These are phyloP conservation scores for Aegilops speltoides DNA, from an alignment of 176 grass and related monocot species.

Conservation along the genomic window DNA sequence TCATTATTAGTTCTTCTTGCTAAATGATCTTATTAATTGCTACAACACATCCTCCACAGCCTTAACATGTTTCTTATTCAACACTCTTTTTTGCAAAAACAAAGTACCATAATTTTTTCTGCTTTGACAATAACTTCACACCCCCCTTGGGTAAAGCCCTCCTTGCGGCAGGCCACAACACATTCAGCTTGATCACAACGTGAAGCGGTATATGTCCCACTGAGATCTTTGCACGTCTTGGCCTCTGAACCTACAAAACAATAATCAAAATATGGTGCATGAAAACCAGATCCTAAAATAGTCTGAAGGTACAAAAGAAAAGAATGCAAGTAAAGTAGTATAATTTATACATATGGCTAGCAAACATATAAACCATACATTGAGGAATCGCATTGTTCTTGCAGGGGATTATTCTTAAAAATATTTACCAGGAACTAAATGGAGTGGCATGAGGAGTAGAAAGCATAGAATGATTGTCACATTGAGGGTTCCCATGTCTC, in stretches of 20 bases:
- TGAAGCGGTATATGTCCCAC: not conserved
- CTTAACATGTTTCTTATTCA: not conserved
- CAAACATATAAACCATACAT: too few species aligned
- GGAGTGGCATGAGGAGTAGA: too few species aligned
- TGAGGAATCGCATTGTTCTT: too few species aligned
- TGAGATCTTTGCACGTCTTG: not conserved
- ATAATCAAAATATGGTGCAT: not conserved
- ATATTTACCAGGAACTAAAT: too few species aligned
- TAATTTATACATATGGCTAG: too few species aligned
- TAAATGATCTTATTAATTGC: not conserved
- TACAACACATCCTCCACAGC: not conserved
- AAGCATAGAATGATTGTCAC: too few species aligned
- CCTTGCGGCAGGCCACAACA: not conserved
- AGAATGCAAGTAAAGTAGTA: too few species aligned
- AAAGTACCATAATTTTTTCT: not conserved
- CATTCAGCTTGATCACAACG: not conserved
- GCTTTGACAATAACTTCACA: not conserved
- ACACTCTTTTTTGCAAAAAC: not conserved
- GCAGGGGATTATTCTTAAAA: too few species aligned
- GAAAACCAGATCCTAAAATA: not conserved
- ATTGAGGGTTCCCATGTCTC: too few species aligned
- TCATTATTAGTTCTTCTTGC: not conserved
- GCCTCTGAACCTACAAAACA: not conserved
- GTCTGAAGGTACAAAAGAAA: too few species aligned
- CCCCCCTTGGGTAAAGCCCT: not conserved